These are phyloP conservation scores for Chaetothyriales sp. DNA, from an alignment of 2,329 filamentous ascomycete genomes.

Conservation along the genomic window DNA sequence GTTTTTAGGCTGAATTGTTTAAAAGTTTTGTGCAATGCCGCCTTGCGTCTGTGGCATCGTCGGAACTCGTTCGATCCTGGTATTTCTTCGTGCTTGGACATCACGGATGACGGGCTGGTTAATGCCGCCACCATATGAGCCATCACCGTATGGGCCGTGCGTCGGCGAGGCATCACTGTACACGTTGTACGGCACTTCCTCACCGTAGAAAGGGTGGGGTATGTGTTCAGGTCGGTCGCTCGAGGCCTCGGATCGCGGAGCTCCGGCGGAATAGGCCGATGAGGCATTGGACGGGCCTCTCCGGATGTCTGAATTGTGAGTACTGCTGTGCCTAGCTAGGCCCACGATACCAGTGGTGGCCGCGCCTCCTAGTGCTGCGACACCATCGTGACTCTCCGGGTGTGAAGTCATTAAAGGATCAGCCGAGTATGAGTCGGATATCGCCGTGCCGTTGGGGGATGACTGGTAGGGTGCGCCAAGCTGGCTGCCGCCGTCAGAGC, in stretches of 20 bases:
- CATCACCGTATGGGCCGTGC: constrained; percentile 40
- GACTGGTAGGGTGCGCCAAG: constrained; percentile 37
- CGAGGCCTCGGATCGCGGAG: constrained; percentile 42
- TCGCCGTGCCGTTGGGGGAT: constrained; percentile 43
- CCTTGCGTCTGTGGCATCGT: constrained; percentile 70
- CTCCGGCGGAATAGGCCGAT: constrained; percentile 66
- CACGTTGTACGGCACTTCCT: constrained; percentile 37
- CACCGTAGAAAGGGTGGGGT: constrained; percentile 37
- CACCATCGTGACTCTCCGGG: constrained; percentile 14
- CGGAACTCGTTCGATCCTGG: constrained; percentile 78
- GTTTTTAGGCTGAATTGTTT: constrained; percentile 15
- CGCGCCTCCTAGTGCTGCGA: constrained; percentile 53
- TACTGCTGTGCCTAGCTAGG: constrained; percentile 20
- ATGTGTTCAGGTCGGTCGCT: constrained; percentile 35
- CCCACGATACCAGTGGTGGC: constrained; percentile 6
- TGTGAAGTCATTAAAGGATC: constrained; percentile 39
- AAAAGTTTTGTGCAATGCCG: constrained; percentile 96
- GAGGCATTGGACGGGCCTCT: constrained; percentile 91
- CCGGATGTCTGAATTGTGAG: constrained; percentile 55
- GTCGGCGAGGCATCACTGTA: constrained; percentile 32
- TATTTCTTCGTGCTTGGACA: constrained; percentile 81
- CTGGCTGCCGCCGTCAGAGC: constrained; percentile 53
- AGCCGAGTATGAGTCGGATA: constrained; percentile 55
- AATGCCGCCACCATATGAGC: constrained; percentile 33
- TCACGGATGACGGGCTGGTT: constrained; percentile 77